These are phyloP conservation scores for Beauveria sp. DNA, from an alignment of 2,329 filamentous ascomycete species.

Conservation along the genomic window DNA sequence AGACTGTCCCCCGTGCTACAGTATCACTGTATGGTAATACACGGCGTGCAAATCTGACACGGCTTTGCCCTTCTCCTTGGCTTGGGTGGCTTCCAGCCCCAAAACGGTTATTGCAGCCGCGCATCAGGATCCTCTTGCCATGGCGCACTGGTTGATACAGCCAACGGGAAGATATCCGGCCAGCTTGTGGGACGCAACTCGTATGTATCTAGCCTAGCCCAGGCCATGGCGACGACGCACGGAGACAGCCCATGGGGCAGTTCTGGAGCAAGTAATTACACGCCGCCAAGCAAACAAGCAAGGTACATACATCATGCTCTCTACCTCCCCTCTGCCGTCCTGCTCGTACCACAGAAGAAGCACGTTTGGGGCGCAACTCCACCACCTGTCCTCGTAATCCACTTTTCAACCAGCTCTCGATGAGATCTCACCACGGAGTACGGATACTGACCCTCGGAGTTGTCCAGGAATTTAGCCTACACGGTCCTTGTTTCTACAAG, in stretches of 20 bases:
- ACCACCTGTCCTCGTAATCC: background rate
- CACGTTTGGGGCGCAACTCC: conserved; percentile 5
- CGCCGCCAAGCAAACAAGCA: background rate
- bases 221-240: background rate
- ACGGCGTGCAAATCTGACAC: background rate
- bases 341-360: background rate
- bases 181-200: conserved; percentile 6
- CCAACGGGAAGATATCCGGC: conserved; percentile 13
- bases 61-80: conserved; percentile 1
- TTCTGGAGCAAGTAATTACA: conserved; percentile 6
- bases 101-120: conserved; percentile 8
- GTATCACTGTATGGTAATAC: background rate
- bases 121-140: background rate
- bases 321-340: background rate
- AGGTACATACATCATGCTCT: background rate
- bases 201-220: background rate
- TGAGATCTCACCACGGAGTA: conserved; percentile 1
- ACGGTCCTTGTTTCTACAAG: background rate
- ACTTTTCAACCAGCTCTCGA: conserved; percentile 5
- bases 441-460: background rate
- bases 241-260: conserved; percentile 2
- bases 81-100: background rate
- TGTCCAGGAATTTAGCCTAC: background rate
- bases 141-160: background rate
- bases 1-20: background rate